These are phyloP conservation scores for Auricularia heimuer DNA, from an alignment of 768 basidiomycete genomes.

Conservation along the genomic window DNA sequence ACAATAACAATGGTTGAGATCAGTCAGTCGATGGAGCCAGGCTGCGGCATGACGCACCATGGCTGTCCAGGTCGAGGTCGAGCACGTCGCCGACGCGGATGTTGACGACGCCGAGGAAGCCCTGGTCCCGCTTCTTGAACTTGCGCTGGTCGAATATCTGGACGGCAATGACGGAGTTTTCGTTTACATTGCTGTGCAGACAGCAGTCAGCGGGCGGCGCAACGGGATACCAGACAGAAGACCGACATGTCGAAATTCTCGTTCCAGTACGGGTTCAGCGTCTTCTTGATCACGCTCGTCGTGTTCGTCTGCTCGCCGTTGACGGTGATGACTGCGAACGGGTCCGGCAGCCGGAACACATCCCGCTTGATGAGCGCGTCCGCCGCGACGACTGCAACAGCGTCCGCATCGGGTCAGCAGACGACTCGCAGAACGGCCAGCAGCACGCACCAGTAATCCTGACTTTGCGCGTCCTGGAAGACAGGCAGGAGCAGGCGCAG, in stretches of 20 bases:
- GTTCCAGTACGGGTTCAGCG: conserved; percentile 92
- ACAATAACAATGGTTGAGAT: conserved; percentile 8
- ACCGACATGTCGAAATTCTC: conserved; percentile 95
- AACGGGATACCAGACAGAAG: neutral
- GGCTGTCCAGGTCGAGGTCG: conserved; percentile 85
- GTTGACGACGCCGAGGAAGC: conserved; percentile 96
- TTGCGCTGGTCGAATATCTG: conserved; percentile 99
- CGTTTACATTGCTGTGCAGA: conserved; percentile 72
- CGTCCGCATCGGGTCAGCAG: neutral
- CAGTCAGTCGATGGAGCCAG: neutral
- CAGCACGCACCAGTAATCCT: conserved; percentile 6
- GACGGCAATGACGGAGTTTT: conserved; percentile 94
- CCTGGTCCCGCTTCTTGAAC: conserved; percentile 97
- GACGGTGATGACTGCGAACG: conserved; percentile 96
- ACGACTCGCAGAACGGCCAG: neutral
- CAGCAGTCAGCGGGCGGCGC: conserved; percentile 4
- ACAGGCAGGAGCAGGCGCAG: neutral
- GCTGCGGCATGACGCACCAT: conserved; percentile 49
- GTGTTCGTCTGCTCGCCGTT: conserved; percentile 97
- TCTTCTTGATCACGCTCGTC: conserved; percentile 94
- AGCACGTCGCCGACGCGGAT: conserved; percentile 82
- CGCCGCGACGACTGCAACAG: conserved; percentile 74
- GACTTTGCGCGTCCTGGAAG: conserved; percentile 5
- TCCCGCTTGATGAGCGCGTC: conserved; percentile 90
- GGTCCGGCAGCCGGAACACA: conserved; percentile 93